Evolutionary conservation across 176 grass and related monocot species (phyloP).

Genomic region (Aegilops tauschii): DNA sequence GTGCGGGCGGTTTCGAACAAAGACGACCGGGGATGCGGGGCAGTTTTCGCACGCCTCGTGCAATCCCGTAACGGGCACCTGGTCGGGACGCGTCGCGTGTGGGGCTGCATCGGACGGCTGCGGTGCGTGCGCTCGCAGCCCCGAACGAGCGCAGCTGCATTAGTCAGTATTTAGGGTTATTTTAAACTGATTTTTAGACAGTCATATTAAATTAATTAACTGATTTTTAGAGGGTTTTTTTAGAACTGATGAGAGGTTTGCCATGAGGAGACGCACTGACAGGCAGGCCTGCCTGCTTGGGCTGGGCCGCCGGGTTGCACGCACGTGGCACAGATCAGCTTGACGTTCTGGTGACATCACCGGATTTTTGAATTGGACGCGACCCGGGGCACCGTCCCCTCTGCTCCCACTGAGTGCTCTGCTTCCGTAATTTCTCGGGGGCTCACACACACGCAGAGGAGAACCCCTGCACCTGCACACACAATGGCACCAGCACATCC

Average conservation of each 20-base stretch:
- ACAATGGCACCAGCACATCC: not conserved
- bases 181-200: no score
- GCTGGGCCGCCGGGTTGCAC: not conserved
- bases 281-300: not conserved
- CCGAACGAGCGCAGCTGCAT: no score
- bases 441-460: not conserved
- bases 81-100: no score
- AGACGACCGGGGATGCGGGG: no score
- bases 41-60: no score
- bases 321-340: not conserved
- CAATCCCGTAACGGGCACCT: no score
- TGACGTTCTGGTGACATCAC: not conserved
- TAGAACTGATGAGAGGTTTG: not conserved
- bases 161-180: no score
- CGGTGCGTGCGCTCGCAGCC: no score
- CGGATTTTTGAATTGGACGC: not conserved
- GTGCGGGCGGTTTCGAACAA: no score
- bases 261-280: not conserved
- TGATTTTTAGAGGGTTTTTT: not conserved
- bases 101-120: no score
- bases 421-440: not conserved
- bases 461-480: not conserved
- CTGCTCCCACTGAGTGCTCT: not conserved
- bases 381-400: not conserved
- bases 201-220: not conserved